Evolutionary conservation across 257 asterid species (phyloP).

Genomic region (Dorcoceras hygrometricum): DNA sequence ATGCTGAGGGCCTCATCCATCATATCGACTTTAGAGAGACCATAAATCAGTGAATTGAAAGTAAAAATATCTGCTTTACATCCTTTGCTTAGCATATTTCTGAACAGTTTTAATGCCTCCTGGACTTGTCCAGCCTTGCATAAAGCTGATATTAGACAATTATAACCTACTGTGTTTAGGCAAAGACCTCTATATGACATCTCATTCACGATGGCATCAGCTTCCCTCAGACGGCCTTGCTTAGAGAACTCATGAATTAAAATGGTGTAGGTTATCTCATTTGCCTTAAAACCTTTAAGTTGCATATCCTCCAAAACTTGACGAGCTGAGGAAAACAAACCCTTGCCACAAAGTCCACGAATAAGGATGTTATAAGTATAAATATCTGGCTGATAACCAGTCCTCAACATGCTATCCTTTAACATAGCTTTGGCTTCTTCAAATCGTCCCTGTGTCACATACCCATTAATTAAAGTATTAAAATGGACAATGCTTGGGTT

Average conservation of each 20-base stretch:
- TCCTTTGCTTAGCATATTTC: constrained; percentile 49
- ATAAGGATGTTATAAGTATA: constrained; percentile 73
- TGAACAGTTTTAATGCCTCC: constrained; percentile 48
- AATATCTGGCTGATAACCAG: constrained; percentile 60
- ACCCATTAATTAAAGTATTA: constrained; percentile 74
- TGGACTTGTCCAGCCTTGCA: constrained; percentile 60
- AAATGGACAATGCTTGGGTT: constrained; percentile 48
- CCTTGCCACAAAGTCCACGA: constrained; percentile 75
- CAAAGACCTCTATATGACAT: constrained; percentile 58
- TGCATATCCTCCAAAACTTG: constrained; percentile 50
- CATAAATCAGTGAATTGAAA: constrained; percentile 66
- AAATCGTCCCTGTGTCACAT: constrained; percentile 38
- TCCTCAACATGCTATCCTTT: constrained; percentile 38
- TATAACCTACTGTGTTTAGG: constrained; percentile 73
- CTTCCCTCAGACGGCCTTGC: constrained; percentile 64
- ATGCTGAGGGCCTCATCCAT: constrained; percentile 66
- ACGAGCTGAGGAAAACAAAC: constrained; percentile 58
- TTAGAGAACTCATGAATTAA: constrained; percentile 74
- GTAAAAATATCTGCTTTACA: constrained; percentile 72
- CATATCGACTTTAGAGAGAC: constrained; percentile 52
- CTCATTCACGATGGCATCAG: constrained; percentile 45
- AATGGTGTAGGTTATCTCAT: constrained; percentile 67
- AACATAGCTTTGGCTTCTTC: constrained; percentile 74
- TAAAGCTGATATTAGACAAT: constrained; percentile 71
- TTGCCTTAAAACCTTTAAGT: constrained; percentile 49